Evolutionary conservation across 768 basidiomycete species (phyloP).

Genomic region (Trametes cingulata): DNA sequence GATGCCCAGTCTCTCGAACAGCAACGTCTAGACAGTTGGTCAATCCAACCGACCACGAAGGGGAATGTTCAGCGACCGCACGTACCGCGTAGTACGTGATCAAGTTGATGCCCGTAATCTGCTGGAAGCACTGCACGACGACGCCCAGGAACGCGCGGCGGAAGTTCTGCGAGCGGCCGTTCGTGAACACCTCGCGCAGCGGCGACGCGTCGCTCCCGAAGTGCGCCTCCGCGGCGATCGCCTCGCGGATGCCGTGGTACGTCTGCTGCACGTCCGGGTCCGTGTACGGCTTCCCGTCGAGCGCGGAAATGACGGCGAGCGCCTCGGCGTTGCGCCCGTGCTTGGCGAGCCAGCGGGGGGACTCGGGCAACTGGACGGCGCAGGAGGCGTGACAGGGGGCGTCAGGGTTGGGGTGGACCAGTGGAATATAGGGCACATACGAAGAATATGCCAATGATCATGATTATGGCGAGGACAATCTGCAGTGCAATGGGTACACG

Average conservation of each 20-base stretch:
- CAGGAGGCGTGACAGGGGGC: neutral
- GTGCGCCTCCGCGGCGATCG: slow-evolving; percentile 44
- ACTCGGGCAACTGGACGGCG: slow-evolving; percentile 64
- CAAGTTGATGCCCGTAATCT: slow-evolving; percentile 67
- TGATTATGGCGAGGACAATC: slow-evolving; percentile 54
- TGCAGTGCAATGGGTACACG: slow-evolving; percentile 63
- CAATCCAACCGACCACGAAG: slow-evolving; percentile 33
- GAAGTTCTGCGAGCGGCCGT: slow-evolving; percentile 62
- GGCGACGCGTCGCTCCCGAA: slow-evolving; percentile 34
- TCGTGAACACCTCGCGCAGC: slow-evolving; percentile 54
- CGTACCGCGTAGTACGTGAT: slow-evolving; percentile 54
- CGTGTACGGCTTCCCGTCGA: slow-evolving; percentile 52
- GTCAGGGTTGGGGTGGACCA: neutral
- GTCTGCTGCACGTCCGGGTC: slow-evolving; percentile 50
- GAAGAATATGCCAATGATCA: slow-evolving; percentile 50
- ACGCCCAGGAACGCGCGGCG: slow-evolving; percentile 56
- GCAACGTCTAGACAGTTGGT: slow-evolving; percentile 45
- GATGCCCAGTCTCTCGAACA: slow-evolving; percentile 61
- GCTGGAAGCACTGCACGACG: slow-evolving; percentile 65
- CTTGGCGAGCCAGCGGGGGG: slow-evolving; percentile 61
- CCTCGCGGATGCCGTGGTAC: slow-evolving; percentile 55
- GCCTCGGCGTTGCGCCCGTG: slow-evolving; percentile 56
- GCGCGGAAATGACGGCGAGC: slow-evolving; percentile 59
- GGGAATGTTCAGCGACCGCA: slow-evolving; percentile 27
- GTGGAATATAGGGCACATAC: slow-evolving; percentile 36